Base-by-base conservation (phyloP, 176 grass and related monocot species). In the Phoenix roebelenii region DNA sequence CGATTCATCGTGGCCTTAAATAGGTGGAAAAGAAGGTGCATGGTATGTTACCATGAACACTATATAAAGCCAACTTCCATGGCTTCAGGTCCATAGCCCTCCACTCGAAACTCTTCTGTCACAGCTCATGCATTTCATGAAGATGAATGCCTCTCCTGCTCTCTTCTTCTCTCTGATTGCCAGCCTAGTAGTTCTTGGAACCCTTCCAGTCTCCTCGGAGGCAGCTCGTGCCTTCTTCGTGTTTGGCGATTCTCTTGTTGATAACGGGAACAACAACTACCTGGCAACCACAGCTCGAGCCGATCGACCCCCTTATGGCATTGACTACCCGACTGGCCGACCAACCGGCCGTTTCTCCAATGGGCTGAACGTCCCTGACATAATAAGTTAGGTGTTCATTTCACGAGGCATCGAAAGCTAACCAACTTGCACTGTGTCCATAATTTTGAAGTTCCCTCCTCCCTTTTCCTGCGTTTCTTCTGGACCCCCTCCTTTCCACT, bases 261-360 rank as follows among this genome's bases (percentile, higher is more conserved):
- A 97, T 70, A 85, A 82, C 39, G 92, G 92, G 70, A 91, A 97
- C 87, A 97, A 97, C 68, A 85, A 97, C 78, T 91, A 73, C 74
- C 73, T 97, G 0, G 1, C 80, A 0, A 97, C 92, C 0, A 57
- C 32, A 14, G 92, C 92, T 16, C 87, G 92, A 0, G 87, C 92
- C n/a, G 86, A 97, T 58, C 15, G 72, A 22, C 81, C 75, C n/a
- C 92, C 92, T 5, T 97, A 97, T 57, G 92, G 92, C 50, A 77
- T 97, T 18, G 92, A 97, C 69, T 75, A 25, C 14, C 77, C 83
- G n/a, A 73, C 70, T 26, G 84, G 83, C 80, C 71, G 71, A 26
- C 74, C 92, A 2, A 77, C 80, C 0, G 92, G 92, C 0, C 52
- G 92, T 0, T 97, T 97, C 80, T 91, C 71, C 75, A 97, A 97